These are phyloP conservation scores for Hypoxylon sp. DNA, from an alignment of 2,329 filamentous ascomycete species.

Conservation along the genomic window DNA sequence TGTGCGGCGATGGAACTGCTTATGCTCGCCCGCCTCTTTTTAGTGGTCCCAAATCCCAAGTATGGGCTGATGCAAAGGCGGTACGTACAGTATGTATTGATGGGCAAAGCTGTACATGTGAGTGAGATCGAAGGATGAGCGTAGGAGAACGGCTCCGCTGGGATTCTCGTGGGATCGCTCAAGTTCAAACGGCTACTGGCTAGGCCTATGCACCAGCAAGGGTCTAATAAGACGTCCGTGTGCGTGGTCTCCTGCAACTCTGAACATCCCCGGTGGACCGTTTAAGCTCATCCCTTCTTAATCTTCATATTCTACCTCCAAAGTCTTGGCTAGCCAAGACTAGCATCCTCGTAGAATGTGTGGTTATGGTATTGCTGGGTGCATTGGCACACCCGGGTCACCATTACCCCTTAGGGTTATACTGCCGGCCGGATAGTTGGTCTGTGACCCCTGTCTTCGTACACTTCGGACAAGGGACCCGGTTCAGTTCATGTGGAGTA, in stretches of 20 bases:
- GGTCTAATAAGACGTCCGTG: slow-evolving; percentile 48
- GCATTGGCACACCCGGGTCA: slow-evolving; percentile 53
- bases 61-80: slow-evolving; percentile 46
- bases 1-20: slow-evolving; percentile 57
- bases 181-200: slow-evolving; percentile 59
- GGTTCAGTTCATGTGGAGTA: slow-evolving; percentile 54
- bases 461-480: slow-evolving; percentile 56
- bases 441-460: slow-evolving; percentile 51
- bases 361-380: slow-evolving; percentile 43
- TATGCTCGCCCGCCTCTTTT: slow-evolving; percentile 48
- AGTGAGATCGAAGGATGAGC: slow-evolving; percentile 54
- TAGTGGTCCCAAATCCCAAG: slow-evolving; percentile 50
- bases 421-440: slow-evolving; percentile 54
- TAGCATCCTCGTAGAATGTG: slow-evolving; percentile 36
- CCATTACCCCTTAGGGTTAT: slow-evolving; percentile 53
- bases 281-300: slow-evolving; percentile 50
- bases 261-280: slow-evolving; percentile 48
- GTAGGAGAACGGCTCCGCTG: slow-evolving; percentile 54
- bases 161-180: slow-evolving; percentile 56
- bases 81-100: slow-evolving; percentile 45
- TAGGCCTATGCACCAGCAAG: slow-evolving; percentile 46
- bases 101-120: slow-evolving; percentile 50
- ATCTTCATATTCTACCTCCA: slow-evolving; percentile 32
- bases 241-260: slow-evolving; percentile 44
- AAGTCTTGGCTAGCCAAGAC: slow-evolving; percentile 47